These are phyloP conservation scores for Phellinidium pouzarii DNA, from an alignment of 1,284 basidiomycete genomes.

Conservation along the genomic window DNA sequence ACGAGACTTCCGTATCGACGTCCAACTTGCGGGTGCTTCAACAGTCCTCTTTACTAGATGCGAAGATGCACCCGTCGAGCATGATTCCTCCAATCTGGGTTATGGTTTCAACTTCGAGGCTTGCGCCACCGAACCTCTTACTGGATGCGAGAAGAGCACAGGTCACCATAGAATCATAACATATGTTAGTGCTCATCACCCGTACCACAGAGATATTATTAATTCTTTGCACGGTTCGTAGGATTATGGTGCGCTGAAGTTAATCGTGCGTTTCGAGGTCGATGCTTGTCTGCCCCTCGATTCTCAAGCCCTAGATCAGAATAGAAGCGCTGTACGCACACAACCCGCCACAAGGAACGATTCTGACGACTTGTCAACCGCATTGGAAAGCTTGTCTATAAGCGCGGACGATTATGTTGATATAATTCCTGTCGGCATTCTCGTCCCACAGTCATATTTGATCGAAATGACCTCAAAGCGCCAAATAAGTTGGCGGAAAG, in stretches of 20 bases:
- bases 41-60: constrained; percentile 29
- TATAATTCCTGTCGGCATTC: constrained; percentile 21
- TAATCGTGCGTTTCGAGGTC: constrained; percentile 29
- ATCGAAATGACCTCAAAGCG: constrained; percentile 31
- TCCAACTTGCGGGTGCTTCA: constrained; percentile 25
- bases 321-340: constrained; percentile 19
- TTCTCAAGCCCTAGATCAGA: background rate
- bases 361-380: constrained; percentile 17
- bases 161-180: constrained; percentile 32
- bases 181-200: constrained; percentile 29
- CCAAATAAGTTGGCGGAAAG: constrained; percentile 31
- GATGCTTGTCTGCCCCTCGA: constrained; percentile 27
- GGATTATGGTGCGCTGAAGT: constrained; percentile 29
- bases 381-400: constrained; percentile 13
- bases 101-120: constrained; percentile 30
- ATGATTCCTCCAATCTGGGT: constrained; percentile 19
- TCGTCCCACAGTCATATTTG: constrained; percentile 31
- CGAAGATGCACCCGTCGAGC: constrained; percentile 20
- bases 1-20: constrained; percentile 32
- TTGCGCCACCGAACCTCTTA: constrained; percentile 25
- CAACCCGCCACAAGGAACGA: constrained; percentile 14
- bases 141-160: constrained; percentile 27
- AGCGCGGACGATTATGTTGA: constrained; percentile 3
- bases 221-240: constrained; percentile 12
- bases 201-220: background rate